Percentiles rank a stretch among this genome's conserved stretches.
Conservation (phyloP, 2,329 filamentous ascomycete species). For the Fusarium acutatum region DNA sequence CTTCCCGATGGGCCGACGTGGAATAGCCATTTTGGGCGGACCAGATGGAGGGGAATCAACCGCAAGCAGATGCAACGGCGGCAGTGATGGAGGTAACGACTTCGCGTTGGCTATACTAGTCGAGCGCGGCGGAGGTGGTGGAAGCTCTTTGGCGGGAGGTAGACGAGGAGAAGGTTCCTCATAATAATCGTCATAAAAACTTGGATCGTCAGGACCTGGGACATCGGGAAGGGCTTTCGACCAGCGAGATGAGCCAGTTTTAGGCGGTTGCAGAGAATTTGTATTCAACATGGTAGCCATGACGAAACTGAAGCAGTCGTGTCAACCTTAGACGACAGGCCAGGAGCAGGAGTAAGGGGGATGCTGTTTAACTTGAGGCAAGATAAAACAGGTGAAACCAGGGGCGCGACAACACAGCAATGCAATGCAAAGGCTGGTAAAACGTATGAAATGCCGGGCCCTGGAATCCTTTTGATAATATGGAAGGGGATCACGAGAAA, state of each 20-base stretch:
- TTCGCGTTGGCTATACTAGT: slow-evolving; percentile 36
- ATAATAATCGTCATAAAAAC: slow-evolving; percentile 36
- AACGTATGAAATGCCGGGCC: slow-evolving; percentile 25
- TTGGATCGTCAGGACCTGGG: slow-evolving; percentile 45
- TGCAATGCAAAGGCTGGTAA: slow-evolving; percentile 32
- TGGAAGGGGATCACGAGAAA: slow-evolving; percentile 15
- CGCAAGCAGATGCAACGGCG: slow-evolving; percentile 38
- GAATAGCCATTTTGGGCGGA: slow-evolving; percentile 40
- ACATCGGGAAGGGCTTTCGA: slow-evolving; percentile 66
- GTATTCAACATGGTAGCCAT: slow-evolving; percentile 37
- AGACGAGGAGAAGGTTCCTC: slow-evolving; percentile 26
- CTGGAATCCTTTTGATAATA: slow-evolving; percentile 35
- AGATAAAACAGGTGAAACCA: slow-evolving; percentile 40
- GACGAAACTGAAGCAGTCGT: slow-evolving; percentile 28
- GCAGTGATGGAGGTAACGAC: slow-evolving; percentile 34
- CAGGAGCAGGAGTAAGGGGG: slow-evolving; percentile 11
- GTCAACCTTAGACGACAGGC: slow-evolving; percentile 15
- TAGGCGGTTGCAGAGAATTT: slow-evolving; percentile 41
- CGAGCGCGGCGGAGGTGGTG: slow-evolving; percentile 39
- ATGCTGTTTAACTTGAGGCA: slow-evolving; percentile 34
- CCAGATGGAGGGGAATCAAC: slow-evolving; percentile 26
- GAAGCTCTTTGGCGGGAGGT: slow-evolving; percentile 35
- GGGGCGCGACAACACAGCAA: slow-evolving; percentile 24
- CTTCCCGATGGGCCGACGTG: slow-evolving; percentile 37
- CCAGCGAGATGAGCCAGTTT: slow-evolving; percentile 61